Conservation (phyloP, 106 monocot genomes). For the Triglochin maritima region DNA sequence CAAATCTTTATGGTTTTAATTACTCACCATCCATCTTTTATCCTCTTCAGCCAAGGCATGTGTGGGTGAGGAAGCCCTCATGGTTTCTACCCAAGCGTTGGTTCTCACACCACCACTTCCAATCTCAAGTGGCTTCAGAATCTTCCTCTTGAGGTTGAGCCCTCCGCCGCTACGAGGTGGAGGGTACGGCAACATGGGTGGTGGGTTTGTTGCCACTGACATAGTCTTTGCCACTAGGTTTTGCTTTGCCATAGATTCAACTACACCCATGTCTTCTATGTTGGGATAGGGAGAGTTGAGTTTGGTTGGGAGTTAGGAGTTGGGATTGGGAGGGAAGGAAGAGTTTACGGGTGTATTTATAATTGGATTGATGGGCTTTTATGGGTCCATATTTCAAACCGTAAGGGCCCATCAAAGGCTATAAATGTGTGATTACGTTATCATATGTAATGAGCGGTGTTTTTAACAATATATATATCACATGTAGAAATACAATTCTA, state of each 20-base stretch:
- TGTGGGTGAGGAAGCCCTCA: slow-evolving; percentile 35
- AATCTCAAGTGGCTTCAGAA: slow-evolving; percentile 8
- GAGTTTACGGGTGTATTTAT: too few relatives aligned
- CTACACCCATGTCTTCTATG: background rate
- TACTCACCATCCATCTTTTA: slow-evolving; percentile 12
- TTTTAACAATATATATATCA: too few relatives aligned
- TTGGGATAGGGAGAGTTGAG: background rate
- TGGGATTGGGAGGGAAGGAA: too few relatives aligned
- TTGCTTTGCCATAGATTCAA: slow-evolving; percentile 22
- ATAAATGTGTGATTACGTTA: too few relatives aligned
- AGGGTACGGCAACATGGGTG: slow-evolving; percentile 6
- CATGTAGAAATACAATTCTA: too few relatives aligned
- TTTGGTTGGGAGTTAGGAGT: slow-evolving; percentile 1
- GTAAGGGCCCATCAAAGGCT: too few relatives aligned
- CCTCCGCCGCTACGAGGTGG: slow-evolving; percentile 3
- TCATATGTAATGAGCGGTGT: too few relatives aligned
- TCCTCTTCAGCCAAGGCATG: slow-evolving; percentile 5
- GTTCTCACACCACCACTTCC: slow-evolving; percentile 1
- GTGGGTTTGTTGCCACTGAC: background rate
- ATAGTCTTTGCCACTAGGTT: slow-evolving; percentile 14
- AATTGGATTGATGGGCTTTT: too few relatives aligned
- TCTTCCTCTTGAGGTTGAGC: slow-evolving; percentile 1
- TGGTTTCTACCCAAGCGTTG: slow-evolving; percentile 17
- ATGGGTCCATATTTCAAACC: too few relatives aligned
- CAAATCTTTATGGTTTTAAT: background rate